phyloP scores from a whole-genome alignment of 1,284 basidiomycete species.

The Ceratobasidium sp. region DNA sequence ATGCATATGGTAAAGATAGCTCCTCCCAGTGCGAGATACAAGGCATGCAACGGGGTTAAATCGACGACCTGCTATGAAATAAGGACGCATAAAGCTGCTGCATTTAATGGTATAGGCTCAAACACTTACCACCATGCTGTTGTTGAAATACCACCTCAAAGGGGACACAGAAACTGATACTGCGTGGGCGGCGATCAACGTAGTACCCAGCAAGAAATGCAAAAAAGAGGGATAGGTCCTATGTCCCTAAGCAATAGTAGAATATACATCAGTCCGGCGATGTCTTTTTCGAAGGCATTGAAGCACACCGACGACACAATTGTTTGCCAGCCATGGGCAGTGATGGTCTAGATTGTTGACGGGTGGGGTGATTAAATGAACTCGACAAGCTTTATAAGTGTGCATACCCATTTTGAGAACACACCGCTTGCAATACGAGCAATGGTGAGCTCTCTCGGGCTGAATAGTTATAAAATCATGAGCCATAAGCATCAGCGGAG shows the following conservation, averaged over 20 bases:
- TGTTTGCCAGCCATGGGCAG: constrained; percentile 84
- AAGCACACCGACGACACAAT: constrained; percentile 72
- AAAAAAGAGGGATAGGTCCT: constrained; percentile 88
- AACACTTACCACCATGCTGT: constrained; percentile 66
- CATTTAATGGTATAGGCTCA: not conserved
- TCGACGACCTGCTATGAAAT: constrained; percentile 56
- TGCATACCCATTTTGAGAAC: constrained; percentile 84
- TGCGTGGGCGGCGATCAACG: constrained; percentile 72
- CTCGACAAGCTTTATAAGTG: constrained; percentile 42
- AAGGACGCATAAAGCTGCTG: not conserved
- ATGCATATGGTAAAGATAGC: constrained; percentile 72
- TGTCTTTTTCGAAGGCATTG: not conserved
- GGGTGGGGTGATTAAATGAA: constrained; percentile 37
- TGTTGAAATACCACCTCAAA: constrained; percentile 69
- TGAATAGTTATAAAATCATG: constrained; percentile 50
- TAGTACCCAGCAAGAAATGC: constrained; percentile 78
- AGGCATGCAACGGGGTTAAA: constrained; percentile 73
- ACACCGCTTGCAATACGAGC: constrained; percentile 78
- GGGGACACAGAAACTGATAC: constrained; percentile 66
- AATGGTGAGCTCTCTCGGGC: constrained; percentile 87
- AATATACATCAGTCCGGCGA: not conserved
- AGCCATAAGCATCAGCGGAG: not conserved
- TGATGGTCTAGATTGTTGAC: constrained; percentile 73
- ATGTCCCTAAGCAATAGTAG: constrained; percentile 67
- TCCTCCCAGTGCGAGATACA: constrained; percentile 72